phyloP scores from a whole-genome alignment of 305 asterid genomes.

The Solanum chacoense region DNA sequence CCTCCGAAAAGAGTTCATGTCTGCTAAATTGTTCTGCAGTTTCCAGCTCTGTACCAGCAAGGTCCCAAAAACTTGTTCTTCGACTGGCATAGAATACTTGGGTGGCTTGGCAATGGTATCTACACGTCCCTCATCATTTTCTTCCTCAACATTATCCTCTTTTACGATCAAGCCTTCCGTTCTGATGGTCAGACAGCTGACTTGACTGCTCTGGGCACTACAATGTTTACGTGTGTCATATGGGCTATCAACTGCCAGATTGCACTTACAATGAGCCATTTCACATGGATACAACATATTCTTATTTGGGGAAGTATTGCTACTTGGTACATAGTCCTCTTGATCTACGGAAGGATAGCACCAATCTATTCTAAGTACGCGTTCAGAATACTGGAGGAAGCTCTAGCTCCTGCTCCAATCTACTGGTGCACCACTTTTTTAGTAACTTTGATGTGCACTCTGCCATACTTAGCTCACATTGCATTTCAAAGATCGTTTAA shows the following conservation, averaged over 20 bases:
- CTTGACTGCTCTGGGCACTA: conserved; percentile 56
- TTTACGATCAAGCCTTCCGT: conserved; percentile 72
- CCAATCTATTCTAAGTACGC: conserved; percentile 24
- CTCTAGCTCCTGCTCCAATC: conserved; percentile 62
- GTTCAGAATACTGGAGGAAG: conserved; percentile 35
- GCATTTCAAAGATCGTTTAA: conserved; percentile 48
- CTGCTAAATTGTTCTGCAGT: conserved; percentile 25
- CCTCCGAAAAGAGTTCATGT: neutral
- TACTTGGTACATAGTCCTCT: conserved; percentile 56
- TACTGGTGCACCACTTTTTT: conserved; percentile 61
- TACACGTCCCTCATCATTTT: conserved; percentile 50
- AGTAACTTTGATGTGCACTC: conserved; percentile 41
- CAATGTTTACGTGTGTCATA: conserved; percentile 70
- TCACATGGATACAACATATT: conserved; percentile 70
- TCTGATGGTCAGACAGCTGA: conserved; percentile 70
- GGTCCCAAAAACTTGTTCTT: conserved; percentile 70
- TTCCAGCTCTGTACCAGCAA: conserved; percentile 84
- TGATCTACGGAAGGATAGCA: conserved; percentile 32
- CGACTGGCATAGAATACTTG: conserved; percentile 61
- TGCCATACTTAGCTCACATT: conserved; percentile 61
- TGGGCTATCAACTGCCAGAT: conserved; percentile 79
- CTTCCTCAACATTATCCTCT: conserved; percentile 47
- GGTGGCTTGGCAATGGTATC: conserved; percentile 84
- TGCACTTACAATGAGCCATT: conserved; percentile 63
- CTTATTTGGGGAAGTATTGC: conserved; percentile 50